Base-by-base conservation (phyloP, 805 yeast species). In the Yarrowia porcina region DNA sequence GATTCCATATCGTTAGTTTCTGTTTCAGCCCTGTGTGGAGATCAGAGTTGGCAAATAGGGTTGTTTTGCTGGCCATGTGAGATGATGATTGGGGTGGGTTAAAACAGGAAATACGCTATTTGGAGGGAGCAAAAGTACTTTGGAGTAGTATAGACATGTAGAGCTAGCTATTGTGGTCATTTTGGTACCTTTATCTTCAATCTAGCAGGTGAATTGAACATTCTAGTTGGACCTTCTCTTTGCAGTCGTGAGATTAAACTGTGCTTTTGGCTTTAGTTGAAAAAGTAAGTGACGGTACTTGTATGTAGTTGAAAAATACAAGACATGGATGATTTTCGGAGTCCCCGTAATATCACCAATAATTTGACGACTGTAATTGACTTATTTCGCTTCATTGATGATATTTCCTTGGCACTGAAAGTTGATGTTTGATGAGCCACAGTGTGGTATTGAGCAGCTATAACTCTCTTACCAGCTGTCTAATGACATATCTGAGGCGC, bases 11-110 rank as follows among this genome's bases (percentile, higher is more conserved):
- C 12, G 50, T 15, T 45, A 45, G 36, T 18, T 25, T 18, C 6
- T 11, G 52, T 28, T 45, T 45, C 52, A 45, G 50, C 50, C 50
- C 23, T 30, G 28, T 35, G 35, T 30, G 28, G 36, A 28, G 52
- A 45, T 45, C 52, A 10, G 52, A 45, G 52, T 45, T 30, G 52
- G 36, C 52, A 30, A 45, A 45, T 45, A 45, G 52, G 20, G 52
- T 45, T 45, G 23, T 12, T 18, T 45, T 45, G 52, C 52, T 45
- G 12, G 36, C 12, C 36, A 45, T 45, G 52, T 45, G 52, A 28
- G 36, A 12, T 13, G 25, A 12, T 45, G 52, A 45, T 45, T 45
- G 52, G 52, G 18, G 30, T 15, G 45, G 15, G 8, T 13, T 25
- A n/a, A n/a, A n/a, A n/a, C n/a, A n/a, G n/a, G n/a, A n/a, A n/a